Evolutionary conservation across 208 protist genomes (phyloP).

Genomic region (Wallacemonas sp.): DNA sequence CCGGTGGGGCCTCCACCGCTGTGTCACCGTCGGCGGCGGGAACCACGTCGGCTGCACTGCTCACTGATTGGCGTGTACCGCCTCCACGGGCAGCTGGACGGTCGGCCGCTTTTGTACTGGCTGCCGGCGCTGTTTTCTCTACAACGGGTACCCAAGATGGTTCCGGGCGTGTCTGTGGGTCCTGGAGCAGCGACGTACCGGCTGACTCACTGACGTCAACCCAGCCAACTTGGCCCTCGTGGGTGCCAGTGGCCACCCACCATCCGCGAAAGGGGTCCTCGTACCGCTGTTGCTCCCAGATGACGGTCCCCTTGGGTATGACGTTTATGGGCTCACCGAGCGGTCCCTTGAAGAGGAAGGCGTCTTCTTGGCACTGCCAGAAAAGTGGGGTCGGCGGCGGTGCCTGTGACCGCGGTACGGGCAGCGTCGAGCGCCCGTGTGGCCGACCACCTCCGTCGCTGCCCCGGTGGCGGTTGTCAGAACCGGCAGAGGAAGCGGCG

Average conservation of each 20-base stretch:
- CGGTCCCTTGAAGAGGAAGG: slow-evolving; percentile 52
- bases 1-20: background rate
- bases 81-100: no score
- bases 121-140: background rate
- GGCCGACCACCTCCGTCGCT: no score
- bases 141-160: background rate
- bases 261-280: slow-evolving; percentile 63
- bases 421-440: background rate
- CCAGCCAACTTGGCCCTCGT: slow-evolving; percentile 51
- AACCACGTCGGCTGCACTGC: background rate
- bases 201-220: slow-evolving; percentile 11
- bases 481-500: background rate
- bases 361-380: slow-evolving; percentile 48
- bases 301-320: slow-evolving; percentile 39
- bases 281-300: slow-evolving; percentile 55
- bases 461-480: background rate
- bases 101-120: background rate
- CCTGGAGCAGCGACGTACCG: background rate
- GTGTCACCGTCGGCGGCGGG: background rate
- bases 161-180: background rate
- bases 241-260: slow-evolving; percentile 53
- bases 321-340: slow-evolving; percentile 58
- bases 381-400: slow-evolving; percentile 27
- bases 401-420: background rate
- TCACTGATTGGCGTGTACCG: no score